Base-by-base conservation (phyloP, 2,329 filamentous ascomycete species). In the Verticillium zaregamsianum region DNA sequence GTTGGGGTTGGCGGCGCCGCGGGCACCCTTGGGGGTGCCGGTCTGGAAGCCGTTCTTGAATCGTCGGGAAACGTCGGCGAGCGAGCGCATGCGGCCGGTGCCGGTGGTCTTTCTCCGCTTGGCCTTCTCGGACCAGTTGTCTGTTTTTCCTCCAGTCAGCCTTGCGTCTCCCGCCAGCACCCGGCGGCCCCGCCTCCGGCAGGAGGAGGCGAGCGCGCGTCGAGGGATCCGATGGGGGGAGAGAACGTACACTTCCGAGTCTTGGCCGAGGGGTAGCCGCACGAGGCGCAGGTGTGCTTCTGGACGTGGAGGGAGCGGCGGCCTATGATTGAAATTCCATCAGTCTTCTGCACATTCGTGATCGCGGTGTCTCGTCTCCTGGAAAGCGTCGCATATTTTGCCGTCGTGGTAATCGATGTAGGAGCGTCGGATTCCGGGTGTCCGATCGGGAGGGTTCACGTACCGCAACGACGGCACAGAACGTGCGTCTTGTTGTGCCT, bases 121-220 rank as follows among this genome's bases (percentile, higher is more conserved):
- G 75, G 93, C 94, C 91, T 99, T 99, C 89, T 98, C 94, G 81
- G 91, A 88, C 95, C 95, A 99, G 91, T 99, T 97, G 90, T 90
- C 94, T 98, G 78, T 78, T 66, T 37, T 66, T 37, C 15, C 25
- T 37, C 37, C 28, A 56, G 63, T 59, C 45, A 59, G 58, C 32
- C 31, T 11, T 39, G 15, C 23, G 17, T 52, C n/a, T 45, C 20
- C 14, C n/a, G 45, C 20, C 8, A 8, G 45, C 12, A 52, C 23
- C 28, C 45, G 20, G 9, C 45, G 11, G 9, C 33, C 37, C n/a
- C 45, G 20, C 11, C 28, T 52, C 33, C 33, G 8, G 11, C 33
- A 35, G 33, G 20, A 12, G 9, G 9, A 25, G 45, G 5, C 28
- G 17, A 20, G n/a, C 20, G n/a, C 45, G n/a, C 12, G 49, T 28